phyloP scores from a whole-genome alignment of 768 basidiomycete species.

The Mycena metata region DNA sequence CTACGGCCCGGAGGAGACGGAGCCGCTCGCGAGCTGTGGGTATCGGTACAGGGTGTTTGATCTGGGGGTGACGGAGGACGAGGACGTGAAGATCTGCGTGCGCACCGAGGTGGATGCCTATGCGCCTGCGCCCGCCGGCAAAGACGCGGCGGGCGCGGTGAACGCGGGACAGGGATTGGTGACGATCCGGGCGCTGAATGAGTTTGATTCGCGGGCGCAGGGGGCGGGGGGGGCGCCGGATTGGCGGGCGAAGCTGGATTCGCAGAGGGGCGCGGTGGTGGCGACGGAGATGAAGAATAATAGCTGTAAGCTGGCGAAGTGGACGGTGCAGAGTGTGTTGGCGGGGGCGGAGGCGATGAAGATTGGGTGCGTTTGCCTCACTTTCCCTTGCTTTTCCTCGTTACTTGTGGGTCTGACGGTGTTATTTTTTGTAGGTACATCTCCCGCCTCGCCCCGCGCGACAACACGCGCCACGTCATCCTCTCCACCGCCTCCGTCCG shows the following conservation, averaged over 20 bases:
- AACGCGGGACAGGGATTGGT: slow-evolving; percentile 76
- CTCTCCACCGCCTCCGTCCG: slow-evolving; percentile 95
- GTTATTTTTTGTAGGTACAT: slow-evolving; percentile 76
- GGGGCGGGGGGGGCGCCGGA: slow-evolving; percentile 98
- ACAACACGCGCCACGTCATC: slow-evolving; percentile 96
- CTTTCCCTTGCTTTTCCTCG: too few relatives aligned
- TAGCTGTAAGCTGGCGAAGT: slow-evolving; percentile 96
- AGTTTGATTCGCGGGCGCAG: slow-evolving; percentile 92
- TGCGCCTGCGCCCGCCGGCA: slow-evolving; percentile 48
- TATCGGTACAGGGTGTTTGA: slow-evolving; percentile 98
- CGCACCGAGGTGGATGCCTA: slow-evolving; percentile 98
- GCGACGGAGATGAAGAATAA: slow-evolving; percentile 99
- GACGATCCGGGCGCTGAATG: slow-evolving; percentile 95
- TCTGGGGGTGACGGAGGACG: slow-evolving; percentile 90
- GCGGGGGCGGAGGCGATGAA: slow-evolving; percentile 98
- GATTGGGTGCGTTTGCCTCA: slow-evolving; percentile 75
- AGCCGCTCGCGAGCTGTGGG: slow-evolving; percentile 94
- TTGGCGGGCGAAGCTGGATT: slow-evolving; percentile 97
- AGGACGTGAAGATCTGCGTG: slow-evolving; percentile 91
- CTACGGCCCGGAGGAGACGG: slow-evolving; percentile 93
- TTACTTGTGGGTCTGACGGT: slow-evolving; percentile 38
- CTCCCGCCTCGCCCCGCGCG: slow-evolving; percentile 92
- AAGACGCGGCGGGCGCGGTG: too few relatives aligned
- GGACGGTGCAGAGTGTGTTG: slow-evolving; percentile 95
- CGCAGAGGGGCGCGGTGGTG: slow-evolving; percentile 96